Conservation (phyloP, 768 basidiomycete species). For the Psilocybe sp. region DNA sequence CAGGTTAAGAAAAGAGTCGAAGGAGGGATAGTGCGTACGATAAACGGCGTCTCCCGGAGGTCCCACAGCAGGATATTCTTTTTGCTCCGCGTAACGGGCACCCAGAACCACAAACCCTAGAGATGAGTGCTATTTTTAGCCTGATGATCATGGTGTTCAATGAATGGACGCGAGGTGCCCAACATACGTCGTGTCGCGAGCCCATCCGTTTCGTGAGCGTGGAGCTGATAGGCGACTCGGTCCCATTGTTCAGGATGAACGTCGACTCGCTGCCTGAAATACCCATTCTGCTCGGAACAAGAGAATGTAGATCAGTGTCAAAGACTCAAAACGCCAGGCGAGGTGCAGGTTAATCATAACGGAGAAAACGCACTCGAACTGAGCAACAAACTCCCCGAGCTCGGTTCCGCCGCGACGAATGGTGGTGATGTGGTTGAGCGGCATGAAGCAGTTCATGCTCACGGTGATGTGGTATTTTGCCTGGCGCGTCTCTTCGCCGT, state of each 20-base stretch:
- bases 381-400: slow-evolving; percentile 27
- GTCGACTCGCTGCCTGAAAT: slow-evolving; percentile 1
- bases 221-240: background rate
- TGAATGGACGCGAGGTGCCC: background rate
- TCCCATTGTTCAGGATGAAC: background rate
- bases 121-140: background rate
- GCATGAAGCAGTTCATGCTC: slow-evolving; percentile 31
- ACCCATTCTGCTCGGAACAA: slow-evolving; percentile 7
- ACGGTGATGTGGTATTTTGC: slow-evolving; percentile 30
- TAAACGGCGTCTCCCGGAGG: background rate
- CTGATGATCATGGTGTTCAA: background rate
- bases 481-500: slow-evolving; percentile 13
- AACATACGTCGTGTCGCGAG: slow-evolving; percentile 5
- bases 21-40: background rate
- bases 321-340: background rate
- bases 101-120: slow-evolving; percentile 3
- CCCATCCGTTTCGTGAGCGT: background rate
- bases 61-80: slow-evolving; percentile 1
- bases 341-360: background rate
- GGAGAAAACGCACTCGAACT: slow-evolving; percentile 29
- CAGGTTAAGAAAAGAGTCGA: background rate
- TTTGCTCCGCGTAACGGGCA: background rate
- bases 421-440: slow-evolving; percentile 31
- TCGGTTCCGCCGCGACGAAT: slow-evolving; percentile 24
- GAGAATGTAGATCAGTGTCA: background rate